Base-by-base conservation (phyloP, 192 early-diverging fungal species). In the Umbelopsis sp. region DNA sequence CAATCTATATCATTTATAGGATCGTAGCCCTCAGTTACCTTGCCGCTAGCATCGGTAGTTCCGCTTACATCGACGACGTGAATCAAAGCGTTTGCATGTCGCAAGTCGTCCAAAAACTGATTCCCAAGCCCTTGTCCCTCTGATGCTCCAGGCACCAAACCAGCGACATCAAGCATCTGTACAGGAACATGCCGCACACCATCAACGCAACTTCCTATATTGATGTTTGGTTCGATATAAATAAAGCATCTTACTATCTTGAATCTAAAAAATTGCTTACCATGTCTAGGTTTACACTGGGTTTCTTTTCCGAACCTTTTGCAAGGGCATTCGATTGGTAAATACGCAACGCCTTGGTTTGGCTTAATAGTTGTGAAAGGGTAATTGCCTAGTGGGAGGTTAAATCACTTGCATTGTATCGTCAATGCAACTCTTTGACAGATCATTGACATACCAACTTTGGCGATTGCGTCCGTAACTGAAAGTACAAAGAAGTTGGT, bases 331-430 rank as follows among this genome's bases (percentile, higher is more conserved):
- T 83, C 84, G 4, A 91, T 72, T 3, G 85, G 86, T 66, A 91
- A 86, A 79, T 93, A 93, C 0, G 88, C 87, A 33, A 94, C 83
- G 49, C 91, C 93, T 66, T 90, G 85, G 79, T 94, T 94, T 18
- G 92, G 92, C 66, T 90, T 88, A 46, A 95, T 95, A 30, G 93
- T 95, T 20, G 93, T 95, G 80, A 95, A 95, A 6, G 93, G 93
- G 58, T 88, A 93, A 74, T 88, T 92, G 9, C 80, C 69, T 71
- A 45, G 66, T 67, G 22, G 21, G 1, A 1, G 11, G 33, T 30
- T 66, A 12, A 27, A 37, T 67, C 25, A 15, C 6, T 30, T 11
- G 10, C 16, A 18, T 15, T 47, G 66, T 13, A 15, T 4, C 11
- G 35, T 25, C 13, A 18, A 20, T 12, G 21, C 30, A 12, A 15